Percentiles rank a stretch among this genome's conserved stretches.
Conservation (phyloP, 225 moss, liverwort and hornwort genomes). For the Neckera pumila region DNA sequence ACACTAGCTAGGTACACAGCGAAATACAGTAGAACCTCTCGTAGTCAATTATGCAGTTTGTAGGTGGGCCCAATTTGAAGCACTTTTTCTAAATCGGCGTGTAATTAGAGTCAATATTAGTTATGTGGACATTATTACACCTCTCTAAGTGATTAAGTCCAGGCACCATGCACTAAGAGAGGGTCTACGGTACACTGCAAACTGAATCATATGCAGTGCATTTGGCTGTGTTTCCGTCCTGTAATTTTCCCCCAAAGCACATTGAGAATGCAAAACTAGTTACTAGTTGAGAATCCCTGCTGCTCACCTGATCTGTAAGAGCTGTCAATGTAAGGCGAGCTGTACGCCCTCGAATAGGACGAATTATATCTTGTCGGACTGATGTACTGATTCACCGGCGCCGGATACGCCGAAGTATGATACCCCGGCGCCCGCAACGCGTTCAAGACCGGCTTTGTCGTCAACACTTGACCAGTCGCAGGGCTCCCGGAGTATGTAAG, state of each 20-base stretch:
- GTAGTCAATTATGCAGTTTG: too few relatives aligned
- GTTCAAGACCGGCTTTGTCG: background rate
- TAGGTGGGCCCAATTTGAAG: too few relatives aligned
- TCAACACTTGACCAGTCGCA: background rate
- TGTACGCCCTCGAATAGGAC: slow-evolving; percentile 15
- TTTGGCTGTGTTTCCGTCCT: background rate
- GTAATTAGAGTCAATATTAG: too few relatives aligned
- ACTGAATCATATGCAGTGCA: background rate
- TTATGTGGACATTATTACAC: too few relatives aligned
- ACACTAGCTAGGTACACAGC: background rate
- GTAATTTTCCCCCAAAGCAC: too few relatives aligned
- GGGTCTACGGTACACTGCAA: background rate
- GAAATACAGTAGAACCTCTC: too few relatives aligned
- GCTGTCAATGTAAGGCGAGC: slow-evolving; percentile 34
- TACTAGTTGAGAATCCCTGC: background rate
- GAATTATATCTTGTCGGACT: slow-evolving; percentile 12
- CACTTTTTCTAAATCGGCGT: too few relatives aligned
- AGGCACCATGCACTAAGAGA: too few relatives aligned
- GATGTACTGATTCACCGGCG: background rate
- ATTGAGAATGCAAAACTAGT: background rate
- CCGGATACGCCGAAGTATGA: slow-evolving; percentile 3
- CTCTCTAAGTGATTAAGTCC: too few relatives aligned
- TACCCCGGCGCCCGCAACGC: slow-evolving; percentile 12
- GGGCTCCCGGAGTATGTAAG: slow-evolving; percentile 10
- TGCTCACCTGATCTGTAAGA: slow-evolving; percentile 9